Base-by-base conservation (phyloP, 345 rosid species). In the Psidium guajava region DNA sequence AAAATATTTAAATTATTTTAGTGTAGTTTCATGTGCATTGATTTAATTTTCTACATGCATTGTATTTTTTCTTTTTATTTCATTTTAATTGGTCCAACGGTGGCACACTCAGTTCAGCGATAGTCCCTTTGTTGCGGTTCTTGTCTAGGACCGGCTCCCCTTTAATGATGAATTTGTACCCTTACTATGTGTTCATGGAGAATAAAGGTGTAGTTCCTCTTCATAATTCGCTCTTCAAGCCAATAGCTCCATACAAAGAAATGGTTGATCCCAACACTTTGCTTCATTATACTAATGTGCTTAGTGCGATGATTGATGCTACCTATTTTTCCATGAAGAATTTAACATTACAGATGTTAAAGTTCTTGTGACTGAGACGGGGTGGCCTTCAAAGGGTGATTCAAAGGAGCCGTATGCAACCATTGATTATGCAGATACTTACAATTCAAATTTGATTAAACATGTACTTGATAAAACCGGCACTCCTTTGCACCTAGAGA, bases 221-320 rank as follows among this genome's bases (percentile, higher is more conserved):
- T 21, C 98, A 93, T 83, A 94, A 94, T 86, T 88, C 98, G 13
- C 89, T 98, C 90, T 95, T 97, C 87, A 89, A 94, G 91, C 98
- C 99, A 6, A 90, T 97, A 90, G 95, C 94, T 22, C 98, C 99
- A 1, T 88, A 94, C 42, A 96, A 96, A 77, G 99, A 98, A 84
- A 96, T 98, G 99, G 98, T 98, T 85, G 99, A 98, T 86, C 99
- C 99, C 6, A 98, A 98, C 69, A 95, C 99, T 87, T 86, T 96
- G 94, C 87, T 98, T 87, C 99, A 94, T 85, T 98, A 98, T 90
- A 96, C 98, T 6, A 96, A 96, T 81, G 98, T 98, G 40, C 93
- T 98, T n/a, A 99, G 96, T 84, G 99, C 99, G 12, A 93, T 95
- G 99, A 91, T 98, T 4, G 99, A 98, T 82, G 95, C 99, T 85